phyloP scores from a whole-genome alignment of 441 rosid species.

The Pelargonium fulgidum region DNA sequence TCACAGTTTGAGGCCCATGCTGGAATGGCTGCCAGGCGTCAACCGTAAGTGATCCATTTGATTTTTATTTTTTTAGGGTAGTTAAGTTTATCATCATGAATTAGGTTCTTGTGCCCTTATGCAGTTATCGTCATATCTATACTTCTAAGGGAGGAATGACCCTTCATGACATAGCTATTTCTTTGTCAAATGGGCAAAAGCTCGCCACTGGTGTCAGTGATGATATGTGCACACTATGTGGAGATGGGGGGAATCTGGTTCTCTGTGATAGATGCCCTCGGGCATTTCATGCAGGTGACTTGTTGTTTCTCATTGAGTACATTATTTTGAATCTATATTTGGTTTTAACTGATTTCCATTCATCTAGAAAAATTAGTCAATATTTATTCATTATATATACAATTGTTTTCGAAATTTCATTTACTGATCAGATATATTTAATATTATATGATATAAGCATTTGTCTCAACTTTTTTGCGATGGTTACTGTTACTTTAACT shows the following conservation, averaged over 20 bases:
- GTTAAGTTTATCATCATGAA: constrained; percentile 4
- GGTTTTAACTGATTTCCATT: not conserved
- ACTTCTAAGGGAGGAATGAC: constrained; percentile 62
- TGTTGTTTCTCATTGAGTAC: constrained; percentile 11
- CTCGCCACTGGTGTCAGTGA: constrained; percentile 62
- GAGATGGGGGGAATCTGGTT: constrained; percentile 67
- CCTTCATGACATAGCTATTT: constrained; percentile 84
- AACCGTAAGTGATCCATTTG: constrained; percentile 64
- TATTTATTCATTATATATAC: not conserved
- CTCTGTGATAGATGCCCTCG: constrained; percentile 73
- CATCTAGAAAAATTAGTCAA: not conserved
- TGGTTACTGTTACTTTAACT: not conserved
- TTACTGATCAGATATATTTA: not conserved
- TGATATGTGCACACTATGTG: constrained; percentile 85
- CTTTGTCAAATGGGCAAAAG: constrained; percentile 69
- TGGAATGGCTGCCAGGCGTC: constrained; percentile 96
- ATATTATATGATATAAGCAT: not conserved
- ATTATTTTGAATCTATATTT: constrained; percentile 3
- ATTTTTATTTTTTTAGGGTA: constrained; percentile 9
- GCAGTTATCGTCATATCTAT: constrained; percentile 89
- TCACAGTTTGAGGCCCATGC: constrained; percentile 99
- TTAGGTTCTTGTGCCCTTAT: constrained; percentile 19
- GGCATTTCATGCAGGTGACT: constrained; percentile 73
- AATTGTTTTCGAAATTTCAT: not conserved
- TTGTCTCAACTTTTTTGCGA: not conserved